Evolutionary conservation across 306 rosid species (phyloP), one percentile per base, ranked within the genome.

Genomic region (Arachis stenosperma): DNA sequence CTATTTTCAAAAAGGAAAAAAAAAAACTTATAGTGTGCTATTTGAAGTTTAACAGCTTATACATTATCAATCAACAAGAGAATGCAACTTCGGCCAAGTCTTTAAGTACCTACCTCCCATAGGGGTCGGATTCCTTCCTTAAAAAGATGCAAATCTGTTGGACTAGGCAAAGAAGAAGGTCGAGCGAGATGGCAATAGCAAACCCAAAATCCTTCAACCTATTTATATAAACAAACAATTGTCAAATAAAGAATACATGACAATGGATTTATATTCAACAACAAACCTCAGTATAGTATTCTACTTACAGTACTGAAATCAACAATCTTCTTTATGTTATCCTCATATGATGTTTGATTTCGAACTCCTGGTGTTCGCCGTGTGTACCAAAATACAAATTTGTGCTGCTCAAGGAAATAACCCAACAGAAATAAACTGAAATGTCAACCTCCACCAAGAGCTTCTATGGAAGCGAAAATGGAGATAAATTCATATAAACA

Each of bases 121-220:
- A 93, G 71, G 17, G 98, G 98, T 53, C 97, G 96, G 60, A 93
- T 93, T 60, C 97, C 98, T 63, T 93, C 98, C 84, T 90, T 91
- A 65, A 93, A 93, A 73, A 93, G 92, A 73, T 91, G 98, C 81
- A 93, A 77, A 84, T 93, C 98, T 46, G 98, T 93, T 50, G 98
- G 98, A 86, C 89, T 84, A 37, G 98, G 98, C 84, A 93, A 79
- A 61, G 91, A 69, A 62, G 96, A 56, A 42, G 98, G 92, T 46
- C 96, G 98, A 12, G 88, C 87, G 70, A 93, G 75, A 75, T 91
- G 98, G 86, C 98, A 93, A 55, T 93, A 93, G 71, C 87, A 75
- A 61, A 91, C 85, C 98, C 98, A 93, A 77, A 93, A 91, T 40
- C 89, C 98, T 88, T 93, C 98, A 67, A 89, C 93, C 98, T 93